Evolutionary conservation across 1,284 basidiomycete genomes (phyloP), one percentile per base, ranked within the genome.

Genomic region (Tetrapyrgos nigripes): DNA sequence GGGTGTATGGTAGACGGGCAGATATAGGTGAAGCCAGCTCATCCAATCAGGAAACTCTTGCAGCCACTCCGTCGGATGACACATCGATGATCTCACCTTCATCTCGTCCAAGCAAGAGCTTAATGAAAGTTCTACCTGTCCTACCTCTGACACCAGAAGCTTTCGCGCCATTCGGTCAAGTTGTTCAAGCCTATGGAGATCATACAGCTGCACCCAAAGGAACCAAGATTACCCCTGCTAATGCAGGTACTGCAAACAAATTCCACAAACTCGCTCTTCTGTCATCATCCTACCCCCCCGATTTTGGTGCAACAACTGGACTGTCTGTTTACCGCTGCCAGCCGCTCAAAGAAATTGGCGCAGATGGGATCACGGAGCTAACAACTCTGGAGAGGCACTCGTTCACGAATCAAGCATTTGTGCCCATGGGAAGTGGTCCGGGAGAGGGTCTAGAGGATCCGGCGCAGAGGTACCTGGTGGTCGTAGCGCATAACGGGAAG

Each of bases 161-260:
- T 2, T 97, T 96, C 71, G 83, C 83, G 17, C 83, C 89, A 0
- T 98, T 89, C 74, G 96, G 95, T 5, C 81, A 92, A 62, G 92
- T 97, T 55, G 82, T 97, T 52, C 93, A 97, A 74, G 94, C 89
- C 3, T 94, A 92, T 71, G 73, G 79, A 0, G 87, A 91, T 68
- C 80, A 83, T 40, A 74, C 85, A 50, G 83, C 87, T 11, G 83
- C 81, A n/a, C 88, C 89, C 1, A 85, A 83, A 51, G 86, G 84
- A 27, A 84, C 85, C 37, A 83, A 83, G 65, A 84, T 94, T 49
- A 96, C 91, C 3, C 76, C 82, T 21, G 95, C 93, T 14, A 98
- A 98, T 74, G 89, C 86, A 66, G 94, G 92, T 37, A 93, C 93
- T 1, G 96, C 96, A 1, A 82, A 76, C 64, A 98, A 98, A 75